A percentile compares a stretch with the other conserved stretches of the same genome.
Evolutionary conservation across 1,284 basidiomycete species (phyloP).

Genomic region (Gomphus sp.): DNA sequence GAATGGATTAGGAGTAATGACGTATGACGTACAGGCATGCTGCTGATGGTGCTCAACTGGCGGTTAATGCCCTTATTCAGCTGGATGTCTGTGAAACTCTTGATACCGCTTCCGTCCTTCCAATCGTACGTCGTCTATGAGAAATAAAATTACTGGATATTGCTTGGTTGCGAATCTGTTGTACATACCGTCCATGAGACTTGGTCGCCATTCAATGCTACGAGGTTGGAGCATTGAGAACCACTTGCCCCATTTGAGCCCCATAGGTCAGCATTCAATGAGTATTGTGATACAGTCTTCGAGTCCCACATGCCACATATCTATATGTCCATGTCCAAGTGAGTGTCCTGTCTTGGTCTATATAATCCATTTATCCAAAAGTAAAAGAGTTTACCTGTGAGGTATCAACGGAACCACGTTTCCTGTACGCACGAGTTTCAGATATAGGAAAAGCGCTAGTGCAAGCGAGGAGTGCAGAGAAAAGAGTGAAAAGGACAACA

Average conservation of each 20-base stretch:
- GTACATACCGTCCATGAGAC: slow-evolving; percentile 34
- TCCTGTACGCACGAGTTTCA: not conserved
- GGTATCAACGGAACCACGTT: not conserved
- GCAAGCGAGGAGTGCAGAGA: not conserved
- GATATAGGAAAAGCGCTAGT: not conserved
- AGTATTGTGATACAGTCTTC: slow-evolving; percentile 35
- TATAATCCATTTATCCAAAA: no score
- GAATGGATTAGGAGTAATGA: not conserved
- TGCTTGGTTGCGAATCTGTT: not conserved
- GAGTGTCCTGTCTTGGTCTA: not conserved
- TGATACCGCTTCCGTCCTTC: slow-evolving; percentile 39
- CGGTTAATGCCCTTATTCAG: slow-evolving; percentile 42
- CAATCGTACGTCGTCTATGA: slow-evolving; percentile 39
- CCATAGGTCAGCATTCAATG: slow-evolving; percentile 19
- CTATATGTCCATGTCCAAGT: no score
- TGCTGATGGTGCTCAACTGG: slow-evolving; percentile 42
- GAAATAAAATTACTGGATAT: not conserved
- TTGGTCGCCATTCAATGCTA: slow-evolving; percentile 34
- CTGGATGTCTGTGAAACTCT: slow-evolving; percentile 53
- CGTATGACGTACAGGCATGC: slow-evolving; percentile 42
- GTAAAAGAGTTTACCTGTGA: not conserved
- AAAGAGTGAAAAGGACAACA: not conserved
- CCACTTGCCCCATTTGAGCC: slow-evolving; percentile 39
- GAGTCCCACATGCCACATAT: slow-evolving; percentile 45
- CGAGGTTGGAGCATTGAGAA: slow-evolving; percentile 43